Base-by-base conservation (phyloP, 116 monocot genomes). In the Trichopus zeylanicus region DNA sequence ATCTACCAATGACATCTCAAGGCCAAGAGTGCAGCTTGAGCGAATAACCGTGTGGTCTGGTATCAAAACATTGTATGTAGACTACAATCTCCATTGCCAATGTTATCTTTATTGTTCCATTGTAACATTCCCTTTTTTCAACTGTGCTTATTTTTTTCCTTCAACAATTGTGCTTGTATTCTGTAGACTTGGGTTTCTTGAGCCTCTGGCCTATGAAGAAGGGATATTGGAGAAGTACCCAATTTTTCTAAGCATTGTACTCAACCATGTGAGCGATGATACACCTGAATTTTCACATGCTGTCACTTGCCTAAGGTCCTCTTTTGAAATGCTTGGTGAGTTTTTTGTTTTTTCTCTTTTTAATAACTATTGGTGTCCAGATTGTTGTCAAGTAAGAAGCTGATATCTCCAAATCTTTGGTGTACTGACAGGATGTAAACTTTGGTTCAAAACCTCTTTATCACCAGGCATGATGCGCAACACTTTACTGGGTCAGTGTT, bases 231-330 rank as follows among this genome's bases (percentile, higher is more conserved):
- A 99, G 74, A 88, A 61, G 63, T 85, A 99, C 65, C 99, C 85
- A 34, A 70, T 80, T 67, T 86, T 91, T 65, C 59, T 99, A 10
- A 99, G 77, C 59, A 88, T 88, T 73, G 78, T 99, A 72, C 80
- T 99, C 33, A 99, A 99, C 56, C 99, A 92, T 80, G 79, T 99
- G 57, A 91, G 92, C 60, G 99, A 92, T 74, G 99, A 99, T 63
- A 84, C 88, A 54, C 56, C 83, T 57, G 92, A 99, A 61, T 99
- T 91, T 37, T 88, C 91, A 23, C 74, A 68, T 86, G 91, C 99
- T 58, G 80, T 99, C 67, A 80, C 79, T 74, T 99, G 99, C 72
- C 73, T 99, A 53, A 88, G 74, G 69, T 61, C 66, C 29, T 80
- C 82, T 48, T 99, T 92, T 73, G 92, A 88, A 75, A 88, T 99